Evolutionary conservation across 768 basidiomycete species (phyloP), one percentile per base, ranked within the genome.

Genomic region (Favolaschia claudopus): DNA sequence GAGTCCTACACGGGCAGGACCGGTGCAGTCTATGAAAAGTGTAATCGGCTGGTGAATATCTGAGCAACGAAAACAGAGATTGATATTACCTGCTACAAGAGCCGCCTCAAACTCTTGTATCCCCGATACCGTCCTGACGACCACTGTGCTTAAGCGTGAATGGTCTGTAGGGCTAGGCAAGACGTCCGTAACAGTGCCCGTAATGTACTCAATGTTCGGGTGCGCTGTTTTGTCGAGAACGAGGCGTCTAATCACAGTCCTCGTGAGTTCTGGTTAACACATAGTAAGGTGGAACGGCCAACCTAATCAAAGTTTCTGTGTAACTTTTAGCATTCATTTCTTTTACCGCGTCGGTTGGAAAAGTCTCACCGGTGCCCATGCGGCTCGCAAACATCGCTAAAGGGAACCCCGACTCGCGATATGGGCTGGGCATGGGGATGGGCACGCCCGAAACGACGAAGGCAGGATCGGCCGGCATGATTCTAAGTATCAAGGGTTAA

Each of bases 1-100:
- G 1, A 66, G 25, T n/a, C 70, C 72, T 15, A 62, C 66, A 24
- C 64, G 61, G 1, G 70, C 57, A 34, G 67, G 50, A 0, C 74
- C 74, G 2, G 72, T 71, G 44, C 72, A 72, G 46, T 76, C 74
- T 76, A 40, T 14, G n/a, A 48, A n/a, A 29, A 8, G 29, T n/a
- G 20, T 8, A 24, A 14, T 42, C 15, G n/a, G 33, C 44, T 20
- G n/a, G 34, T 38, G 6, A 39, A 43, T 19, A 52, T 20, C 6
- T 7, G 24, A 12, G 7, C 15, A 48, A 6, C 12, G 19, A 44
- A 27, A 32, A 13, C 20, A 20, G 40, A n/a, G 9, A 24, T n/a
- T n/a, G 19, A n/a, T 15, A n/a, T 44, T 27, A 71, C 70, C 72
- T n/a, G 67, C 52, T n/a, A 72, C 66, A 20, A 73, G 51, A 7